A percentile compares a stretch with the other conserved stretches of the same genome.
These are phyloP conservation scores for Penicillium angulare DNA, from an alignment of 495 filamentous ascomycete genomes.

Conservation along the genomic window DNA sequence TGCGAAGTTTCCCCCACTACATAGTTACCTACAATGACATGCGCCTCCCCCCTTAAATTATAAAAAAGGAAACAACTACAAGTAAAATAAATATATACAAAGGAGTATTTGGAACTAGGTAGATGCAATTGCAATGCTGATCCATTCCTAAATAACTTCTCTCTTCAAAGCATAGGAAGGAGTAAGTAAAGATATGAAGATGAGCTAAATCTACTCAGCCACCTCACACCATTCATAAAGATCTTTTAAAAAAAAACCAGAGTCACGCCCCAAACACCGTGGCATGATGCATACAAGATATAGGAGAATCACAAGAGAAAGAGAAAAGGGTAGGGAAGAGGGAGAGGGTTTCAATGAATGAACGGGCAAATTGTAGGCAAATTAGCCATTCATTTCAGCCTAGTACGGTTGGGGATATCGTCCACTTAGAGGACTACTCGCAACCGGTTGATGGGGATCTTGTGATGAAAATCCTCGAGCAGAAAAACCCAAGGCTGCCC, in stretches of 20 bases:
- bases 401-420: slow-evolving; percentile 20
- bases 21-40: too few relatives aligned
- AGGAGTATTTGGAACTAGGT: too few relatives aligned
- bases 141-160: neutral
- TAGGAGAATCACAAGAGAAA: neutral
- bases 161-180: neutral
- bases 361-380: neutral
- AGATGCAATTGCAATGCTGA: too few relatives aligned
- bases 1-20: too few relatives aligned
- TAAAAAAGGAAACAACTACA: too few relatives aligned
- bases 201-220: neutral
- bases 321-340: neutral
- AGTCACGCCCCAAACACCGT: slow-evolving; percentile 22
- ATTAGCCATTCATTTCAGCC: slow-evolving; percentile 10
- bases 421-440: slow-evolving; percentile 21
- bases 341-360: neutral
- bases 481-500: slow-evolving; percentile 25
- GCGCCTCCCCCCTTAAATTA: too few relatives aligned
- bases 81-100: too few relatives aligned
- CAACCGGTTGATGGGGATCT: slow-evolving; percentile 23
- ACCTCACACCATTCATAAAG: neutral
- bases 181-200: neutral
- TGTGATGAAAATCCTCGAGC: slow-evolving; percentile 19
- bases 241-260: neutral
- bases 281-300: slow-evolving; percentile 11